Evolutionary conservation across 306 rosid genomes (phyloP).

Genomic region (Abrus pulchellus): DNA sequence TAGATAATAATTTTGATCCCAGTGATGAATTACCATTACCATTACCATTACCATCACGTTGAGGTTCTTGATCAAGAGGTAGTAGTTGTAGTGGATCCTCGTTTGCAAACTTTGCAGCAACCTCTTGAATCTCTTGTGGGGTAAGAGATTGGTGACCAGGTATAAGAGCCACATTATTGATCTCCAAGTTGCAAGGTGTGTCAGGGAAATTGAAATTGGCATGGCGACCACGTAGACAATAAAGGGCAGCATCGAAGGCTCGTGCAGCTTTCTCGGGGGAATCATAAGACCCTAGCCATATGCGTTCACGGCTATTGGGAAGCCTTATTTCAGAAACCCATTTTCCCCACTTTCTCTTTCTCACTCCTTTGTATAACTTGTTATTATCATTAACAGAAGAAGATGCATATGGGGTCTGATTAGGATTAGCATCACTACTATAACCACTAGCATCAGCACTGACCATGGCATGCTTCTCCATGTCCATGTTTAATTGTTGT

Average conservation of each 20-base stretch:
- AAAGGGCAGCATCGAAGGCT: conserved; percentile 85
- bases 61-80: background rate
- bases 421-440: too few species aligned
- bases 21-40: background rate
- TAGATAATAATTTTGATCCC: background rate
- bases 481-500: background rate
- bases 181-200: conserved; percentile 50
- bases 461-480: conserved; percentile 5
- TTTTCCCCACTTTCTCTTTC: conserved; percentile 82
- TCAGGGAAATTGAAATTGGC: conserved; percentile 73
- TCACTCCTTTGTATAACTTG: conserved; percentile 68
- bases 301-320: conserved; percentile 78
- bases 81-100: conserved; percentile 1
- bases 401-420: background rate
- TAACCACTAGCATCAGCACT: background rate
- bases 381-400: background rate
- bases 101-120: conserved; percentile 67
- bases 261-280: conserved; percentile 74
- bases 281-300: conserved; percentile 80
- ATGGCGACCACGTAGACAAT: conserved; percentile 68
- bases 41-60: too few species aligned
- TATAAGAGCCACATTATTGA: conserved; percentile 13
- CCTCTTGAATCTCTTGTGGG: conserved; percentile 59
- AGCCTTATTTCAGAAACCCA: conserved; percentile 84
- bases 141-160: conserved; percentile 41